A percentile compares a stretch with the other conserved stretches of the same genome.
Evolutionary conservation across 495 filamentous ascomycete species (phyloP).

Genomic region (Acidiella bohemica): DNA sequence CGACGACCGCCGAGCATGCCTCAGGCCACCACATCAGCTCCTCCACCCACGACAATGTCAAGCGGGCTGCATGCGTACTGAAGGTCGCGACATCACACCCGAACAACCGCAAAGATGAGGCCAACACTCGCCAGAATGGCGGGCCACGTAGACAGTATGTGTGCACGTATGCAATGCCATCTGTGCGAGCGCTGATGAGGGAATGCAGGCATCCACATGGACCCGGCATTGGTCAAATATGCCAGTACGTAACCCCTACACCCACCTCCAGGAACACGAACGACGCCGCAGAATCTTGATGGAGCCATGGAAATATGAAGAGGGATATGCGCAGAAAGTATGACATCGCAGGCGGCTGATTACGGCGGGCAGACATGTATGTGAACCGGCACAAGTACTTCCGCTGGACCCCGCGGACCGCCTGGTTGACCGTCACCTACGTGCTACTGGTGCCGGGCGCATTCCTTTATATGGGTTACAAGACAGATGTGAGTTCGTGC

Average conservation of each 20-base stretch:
- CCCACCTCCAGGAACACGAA: background rate
- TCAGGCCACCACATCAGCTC: too few species aligned
- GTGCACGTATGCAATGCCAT: background rate
- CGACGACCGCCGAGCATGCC: too few species aligned
- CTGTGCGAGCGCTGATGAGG: conserved; percentile 3
- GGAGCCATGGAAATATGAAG: conserved; percentile 3
- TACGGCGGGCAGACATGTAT: conserved; percentile 51
- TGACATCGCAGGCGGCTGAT: too few species aligned
- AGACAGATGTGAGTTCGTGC: conserved; percentile 58
- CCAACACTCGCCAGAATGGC: conserved; percentile 20
- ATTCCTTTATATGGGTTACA: conserved; percentile 56
- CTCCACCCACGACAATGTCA: conserved; percentile 1
- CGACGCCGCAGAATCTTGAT: background rate
- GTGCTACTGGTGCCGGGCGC: conserved; percentile 53
- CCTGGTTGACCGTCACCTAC: conserved; percentile 63
- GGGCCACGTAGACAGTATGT: conserved; percentile 22
- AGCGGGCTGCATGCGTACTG: too few species aligned
- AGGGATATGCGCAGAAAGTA: background rate
- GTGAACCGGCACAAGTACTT: conserved; percentile 88
- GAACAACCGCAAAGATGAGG: conserved; percentile 8
- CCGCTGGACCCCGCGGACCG: conserved; percentile 75
- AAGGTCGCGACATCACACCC: too few species aligned
- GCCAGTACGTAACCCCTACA: conserved; percentile 27
- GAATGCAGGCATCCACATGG: conserved; percentile 26
- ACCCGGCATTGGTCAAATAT: conserved; percentile 32